These are phyloP conservation scores for Phytophthora europaea DNA, from an alignment of 352 stramenopile species.

Conservation along the genomic window DNA sequence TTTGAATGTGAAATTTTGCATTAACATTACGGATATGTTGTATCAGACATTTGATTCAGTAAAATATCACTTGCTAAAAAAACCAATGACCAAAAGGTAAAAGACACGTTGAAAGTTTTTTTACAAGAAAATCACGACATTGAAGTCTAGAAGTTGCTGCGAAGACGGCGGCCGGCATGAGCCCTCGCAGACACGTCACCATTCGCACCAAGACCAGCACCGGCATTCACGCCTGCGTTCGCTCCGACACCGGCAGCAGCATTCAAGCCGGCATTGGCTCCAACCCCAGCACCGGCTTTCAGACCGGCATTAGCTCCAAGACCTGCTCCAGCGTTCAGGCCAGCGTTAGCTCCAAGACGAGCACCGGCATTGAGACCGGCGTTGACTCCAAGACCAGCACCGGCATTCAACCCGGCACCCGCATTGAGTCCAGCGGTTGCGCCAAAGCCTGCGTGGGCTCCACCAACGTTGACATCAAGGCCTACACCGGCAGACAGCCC, in stretches of 20 bases:
- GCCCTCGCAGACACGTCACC: not conserved
- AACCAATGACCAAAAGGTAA: no score
- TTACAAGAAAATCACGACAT: no score
- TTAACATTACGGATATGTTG: no score
- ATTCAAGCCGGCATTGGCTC: not conserved
- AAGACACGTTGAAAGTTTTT: no score
- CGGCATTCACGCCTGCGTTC: not conserved
- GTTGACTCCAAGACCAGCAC: slow-evolving; percentile 9
- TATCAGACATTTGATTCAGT: no score
- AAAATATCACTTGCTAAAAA: no score
- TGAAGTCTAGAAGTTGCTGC: not conserved
- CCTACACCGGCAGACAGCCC: not conserved
- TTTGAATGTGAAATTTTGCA: no score
- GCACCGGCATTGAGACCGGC: not conserved
- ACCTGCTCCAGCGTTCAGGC: no score
- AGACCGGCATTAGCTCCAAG: not conserved
- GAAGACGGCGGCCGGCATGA: not conserved
- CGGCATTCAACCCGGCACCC: not conserved
- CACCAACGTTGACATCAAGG: not conserved
- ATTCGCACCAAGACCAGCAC: not conserved
- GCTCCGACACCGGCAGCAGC: not conserved
- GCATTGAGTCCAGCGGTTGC: not conserved
- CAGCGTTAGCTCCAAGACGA: not conserved
- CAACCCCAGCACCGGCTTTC: not conserved
- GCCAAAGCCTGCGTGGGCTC: not conserved